These are phyloP conservation scores for Leccinum arenicola DNA, from an alignment of 768 basidiomycete species.

Conservation along the genomic window DNA sequence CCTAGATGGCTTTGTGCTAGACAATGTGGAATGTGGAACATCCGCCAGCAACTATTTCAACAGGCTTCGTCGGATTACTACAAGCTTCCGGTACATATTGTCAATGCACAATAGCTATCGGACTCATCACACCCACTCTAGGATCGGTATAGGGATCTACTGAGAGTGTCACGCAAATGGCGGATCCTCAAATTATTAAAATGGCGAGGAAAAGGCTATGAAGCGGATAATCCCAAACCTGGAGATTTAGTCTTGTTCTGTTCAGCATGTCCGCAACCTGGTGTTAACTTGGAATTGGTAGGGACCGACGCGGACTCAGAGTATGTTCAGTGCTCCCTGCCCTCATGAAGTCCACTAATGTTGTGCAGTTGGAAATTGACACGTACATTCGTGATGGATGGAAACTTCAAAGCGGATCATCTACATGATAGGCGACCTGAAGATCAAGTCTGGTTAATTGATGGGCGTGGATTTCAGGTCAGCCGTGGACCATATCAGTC, in stretches of 20 bases:
- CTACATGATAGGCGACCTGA: not conserved
- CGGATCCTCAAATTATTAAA: no score
- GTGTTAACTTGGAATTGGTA: not conserved
- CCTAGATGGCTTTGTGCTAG: no score
- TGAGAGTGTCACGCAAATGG: no score
- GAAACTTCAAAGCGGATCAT: constrained; percentile 25
- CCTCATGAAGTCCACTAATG: not conserved
- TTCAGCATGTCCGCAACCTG: constrained; percentile 27
- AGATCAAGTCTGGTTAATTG: constrained; percentile 4
- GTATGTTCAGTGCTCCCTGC: not conserved
- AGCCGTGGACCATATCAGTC: not conserved
- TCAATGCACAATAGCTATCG: no score
- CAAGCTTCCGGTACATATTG: no score
- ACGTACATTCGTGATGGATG: not conserved
- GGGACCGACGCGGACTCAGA: not conserved
- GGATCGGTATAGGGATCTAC: no score
- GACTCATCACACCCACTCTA: no score
- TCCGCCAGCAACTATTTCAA: no score
- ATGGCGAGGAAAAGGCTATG: no score
- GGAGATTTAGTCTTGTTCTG: constrained; percentile 16
- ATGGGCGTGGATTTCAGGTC: not conserved
- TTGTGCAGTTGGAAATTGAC: constrained; percentile 1
- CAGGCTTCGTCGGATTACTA: no score
- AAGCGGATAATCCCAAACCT: not conserved
- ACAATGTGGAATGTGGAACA: no score